These are phyloP conservation scores for Phytopythium mirpurense DNA, from an alignment of 352 stramenopile genomes.

Conservation along the genomic window DNA sequence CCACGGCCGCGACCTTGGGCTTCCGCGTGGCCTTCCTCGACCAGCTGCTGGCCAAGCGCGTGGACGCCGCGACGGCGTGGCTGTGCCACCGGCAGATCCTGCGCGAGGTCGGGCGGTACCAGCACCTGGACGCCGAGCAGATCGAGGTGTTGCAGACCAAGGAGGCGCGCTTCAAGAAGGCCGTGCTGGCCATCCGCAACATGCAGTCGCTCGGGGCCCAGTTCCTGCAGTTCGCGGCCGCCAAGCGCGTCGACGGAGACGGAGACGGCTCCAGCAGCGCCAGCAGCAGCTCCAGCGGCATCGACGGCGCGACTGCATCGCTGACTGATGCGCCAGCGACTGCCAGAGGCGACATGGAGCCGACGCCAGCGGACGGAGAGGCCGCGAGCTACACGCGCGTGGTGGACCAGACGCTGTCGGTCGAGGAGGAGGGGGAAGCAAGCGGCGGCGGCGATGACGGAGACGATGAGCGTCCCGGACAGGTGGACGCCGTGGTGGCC, in stretches of 20 bases:
- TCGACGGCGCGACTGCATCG: not conserved
- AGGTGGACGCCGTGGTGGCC: conserved; percentile 16
- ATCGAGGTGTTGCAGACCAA: conserved; percentile 62
- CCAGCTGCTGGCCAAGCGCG: conserved; percentile 51
- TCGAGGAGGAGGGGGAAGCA: not conserved
- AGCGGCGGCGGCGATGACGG: no score
- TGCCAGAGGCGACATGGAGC: no score
- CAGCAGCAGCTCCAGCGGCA: not conserved
- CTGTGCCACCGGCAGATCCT: conserved; percentile 76
- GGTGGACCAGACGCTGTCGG: conserved; percentile 26
- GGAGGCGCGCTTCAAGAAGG: conserved; percentile 67
- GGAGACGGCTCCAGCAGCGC: not conserved
- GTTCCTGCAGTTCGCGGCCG: conserved; percentile 1
- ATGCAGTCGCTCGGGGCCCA: conserved; percentile 30
- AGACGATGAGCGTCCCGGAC: conserved; percentile 3
- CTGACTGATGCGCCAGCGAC: not conserved
- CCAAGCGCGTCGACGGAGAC: not conserved
- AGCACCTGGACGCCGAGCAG: conserved; percentile 58
- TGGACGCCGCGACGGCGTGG: conserved; percentile 78
- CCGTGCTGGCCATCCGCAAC: conserved; percentile 52
- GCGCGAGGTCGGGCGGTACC: conserved; percentile 64
- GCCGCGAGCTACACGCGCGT: conserved; percentile 29
- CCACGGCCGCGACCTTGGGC: conserved; percentile 45
- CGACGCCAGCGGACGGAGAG: conserved; percentile 3
- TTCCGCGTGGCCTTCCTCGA: conserved; percentile 65